phyloP scores from a whole-genome alignment of 2,329 filamentous ascomycete genomes.

The Penicillium aurantiogriseum region DNA sequence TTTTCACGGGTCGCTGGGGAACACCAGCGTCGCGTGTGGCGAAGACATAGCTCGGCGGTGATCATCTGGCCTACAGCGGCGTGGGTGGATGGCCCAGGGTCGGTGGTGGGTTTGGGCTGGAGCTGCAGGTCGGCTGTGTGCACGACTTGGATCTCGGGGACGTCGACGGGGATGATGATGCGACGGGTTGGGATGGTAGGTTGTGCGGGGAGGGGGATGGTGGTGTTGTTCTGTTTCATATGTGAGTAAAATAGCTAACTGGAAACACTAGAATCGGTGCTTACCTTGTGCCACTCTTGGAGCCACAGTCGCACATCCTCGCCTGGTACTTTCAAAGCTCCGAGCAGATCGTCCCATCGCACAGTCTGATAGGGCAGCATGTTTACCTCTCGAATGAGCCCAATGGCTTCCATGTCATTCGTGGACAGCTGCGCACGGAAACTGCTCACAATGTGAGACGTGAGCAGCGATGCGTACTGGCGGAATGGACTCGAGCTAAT shows the following conservation, averaged over 20 bases:
- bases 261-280: constrained; percentile 10
- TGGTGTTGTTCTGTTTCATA: constrained; percentile 33
- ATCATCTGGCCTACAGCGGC: constrained; percentile 50
- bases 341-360: constrained; percentile 55
- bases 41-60: constrained; percentile 49
- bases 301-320: constrained; percentile 53
- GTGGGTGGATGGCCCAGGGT: constrained; percentile 29
- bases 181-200: constrained; percentile 51
- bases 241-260: constrained; percentile 7
- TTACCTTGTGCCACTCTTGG: constrained; percentile 57
- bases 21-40: constrained; percentile 57
- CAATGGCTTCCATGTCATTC: constrained; percentile 54
- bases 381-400: constrained; percentile 53
- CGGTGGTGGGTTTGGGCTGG: constrained; percentile 26
- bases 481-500: constrained; percentile 50
- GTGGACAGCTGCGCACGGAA: constrained; percentile 48
- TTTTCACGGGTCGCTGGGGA: constrained; percentile 31
- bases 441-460: constrained; percentile 50
- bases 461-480: constrained; percentile 51
- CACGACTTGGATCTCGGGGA: constrained; percentile 78
- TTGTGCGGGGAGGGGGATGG: constrained; percentile 32
- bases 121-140: constrained; percentile 62
- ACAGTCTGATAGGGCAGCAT: constrained; percentile 53
- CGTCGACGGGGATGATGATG: constrained; percentile 85
- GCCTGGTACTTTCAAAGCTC: constrained; percentile 48